Evolutionary conservation across 2,329 filamentous ascomycete species (phyloP).

Genomic region (Diaporthe batatas): DNA sequence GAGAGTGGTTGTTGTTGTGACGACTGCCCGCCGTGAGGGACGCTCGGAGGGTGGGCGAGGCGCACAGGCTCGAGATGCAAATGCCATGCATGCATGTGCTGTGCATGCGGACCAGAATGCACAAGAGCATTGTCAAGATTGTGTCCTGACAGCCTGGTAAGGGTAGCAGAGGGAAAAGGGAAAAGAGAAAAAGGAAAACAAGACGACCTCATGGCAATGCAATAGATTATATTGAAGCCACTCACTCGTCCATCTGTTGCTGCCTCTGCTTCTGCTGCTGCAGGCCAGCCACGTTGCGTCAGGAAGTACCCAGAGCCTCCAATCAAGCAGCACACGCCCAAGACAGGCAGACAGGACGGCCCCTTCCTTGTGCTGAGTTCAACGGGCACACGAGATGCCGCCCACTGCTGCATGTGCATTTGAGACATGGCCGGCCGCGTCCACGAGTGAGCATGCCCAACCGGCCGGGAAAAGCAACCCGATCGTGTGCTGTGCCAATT

Average conservation of each 20-base stretch:
- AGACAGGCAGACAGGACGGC: background rate
- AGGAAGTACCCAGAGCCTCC: constrained; percentile 20
- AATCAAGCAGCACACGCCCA: constrained; percentile 19
- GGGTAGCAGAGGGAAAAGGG: too few species aligned
- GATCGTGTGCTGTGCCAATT: constrained; percentile 18
- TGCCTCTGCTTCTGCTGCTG: background rate
- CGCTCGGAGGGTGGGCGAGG: background rate
- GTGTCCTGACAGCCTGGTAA: too few species aligned
- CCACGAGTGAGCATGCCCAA: constrained; percentile 27
- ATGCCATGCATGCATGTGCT: background rate
- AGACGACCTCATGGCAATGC: background rate
- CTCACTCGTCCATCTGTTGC: too few species aligned
- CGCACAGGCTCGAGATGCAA: background rate
- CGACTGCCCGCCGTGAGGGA: background rate
- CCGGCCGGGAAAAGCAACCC: constrained; percentile 23
- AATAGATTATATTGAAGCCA: background rate
- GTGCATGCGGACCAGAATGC: background rate
- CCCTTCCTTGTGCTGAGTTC: background rate
- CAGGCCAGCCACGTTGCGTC: constrained; percentile 24
- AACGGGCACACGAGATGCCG: constrained; percentile 29
- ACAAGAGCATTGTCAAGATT: background rate
- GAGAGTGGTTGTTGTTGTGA: background rate
- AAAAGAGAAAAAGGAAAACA: background rate
- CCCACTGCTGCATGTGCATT: constrained; percentile 26
- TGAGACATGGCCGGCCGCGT: constrained; percentile 10